Evolutionary conservation across 2,329 filamentous ascomycete genomes (phyloP), one percentile per base, ranked within the genome.

Genomic region (Neophaeococcomyces aloes): DNA sequence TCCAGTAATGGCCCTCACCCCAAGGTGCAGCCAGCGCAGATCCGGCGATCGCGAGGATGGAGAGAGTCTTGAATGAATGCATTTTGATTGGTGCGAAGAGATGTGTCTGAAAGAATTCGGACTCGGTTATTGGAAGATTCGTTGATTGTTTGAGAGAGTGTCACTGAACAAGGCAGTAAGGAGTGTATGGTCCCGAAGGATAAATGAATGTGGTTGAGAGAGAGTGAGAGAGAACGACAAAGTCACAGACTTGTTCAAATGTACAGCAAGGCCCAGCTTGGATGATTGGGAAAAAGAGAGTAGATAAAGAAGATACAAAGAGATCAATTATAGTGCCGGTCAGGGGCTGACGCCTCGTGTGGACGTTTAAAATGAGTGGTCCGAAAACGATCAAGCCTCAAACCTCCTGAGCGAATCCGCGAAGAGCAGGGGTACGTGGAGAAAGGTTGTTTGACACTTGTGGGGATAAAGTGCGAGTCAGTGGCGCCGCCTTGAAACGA

Each of bases 1-100:
- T 38, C 21, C 25, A 35, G 21, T 21, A 40, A 8, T 27, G 15
- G 13, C 46, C 30, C 32, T 50, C 27, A 21, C 38, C 30, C 15
- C 46, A 39, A 21, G 61, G 60, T 35, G 58, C 53, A 13, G 56
- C 61, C 45, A 62, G 48, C 42, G 54, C 49, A 33, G 54, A 53
- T 23, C 49, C 48, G 38, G 51, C 55, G 37, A 61, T 42, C 29
- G 58, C 53, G 37, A 64, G 42, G 30, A 58, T 41, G 40, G 60
- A 59, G 49, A 63, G 30, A 29, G 46, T 46, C 42, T 52, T 50
- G 44, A 51, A 7, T 33, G 48, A 31, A 33, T 47, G 35, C 52
- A 54, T 54, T 15, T 52, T 48, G 44, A 35, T 33, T 31, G 31
- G 21, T 7, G n/a, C 18, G 18, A 45, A 8, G 42, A 3, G 17